A percentile compares a stretch with the other conserved stretches of the same genome.
phyloP scores from a whole-genome alignment of 1,284 basidiomycete species.

The Cryptococcus sp. region DNA sequence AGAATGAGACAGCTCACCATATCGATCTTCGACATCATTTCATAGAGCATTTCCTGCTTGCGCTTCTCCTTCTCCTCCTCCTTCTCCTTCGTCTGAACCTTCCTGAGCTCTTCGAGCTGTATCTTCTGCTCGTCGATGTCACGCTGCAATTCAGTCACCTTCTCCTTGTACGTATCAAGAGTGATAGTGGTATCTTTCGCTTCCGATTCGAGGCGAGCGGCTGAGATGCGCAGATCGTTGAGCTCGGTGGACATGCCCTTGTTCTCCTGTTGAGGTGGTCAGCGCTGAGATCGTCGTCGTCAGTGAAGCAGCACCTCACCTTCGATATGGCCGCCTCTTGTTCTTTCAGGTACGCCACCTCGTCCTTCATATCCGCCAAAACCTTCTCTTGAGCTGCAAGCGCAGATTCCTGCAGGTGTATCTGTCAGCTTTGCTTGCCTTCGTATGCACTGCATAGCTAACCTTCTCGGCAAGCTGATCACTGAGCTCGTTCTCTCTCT shows the following conservation, averaged over 20 bases:
- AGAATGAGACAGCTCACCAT: conserved; percentile 62
- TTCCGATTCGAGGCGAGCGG: conserved; percentile 91
- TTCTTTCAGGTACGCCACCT: conserved; percentile 84
- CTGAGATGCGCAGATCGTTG: conserved; percentile 87
- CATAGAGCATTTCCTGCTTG: conserved; percentile 99
- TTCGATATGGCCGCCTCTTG: conserved; percentile 76
- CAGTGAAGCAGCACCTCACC: conserved; percentile 54
- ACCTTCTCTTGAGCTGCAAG: conserved; percentile 63
- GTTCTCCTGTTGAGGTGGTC: conserved; percentile 69
- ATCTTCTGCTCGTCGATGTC: conserved; percentile 90
- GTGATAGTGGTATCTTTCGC: conserved; percentile 93
- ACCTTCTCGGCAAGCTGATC: conserved; percentile 86
- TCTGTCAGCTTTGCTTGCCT: background rate
- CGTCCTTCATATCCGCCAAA: conserved; percentile 80
- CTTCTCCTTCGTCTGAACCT: conserved; percentile 78
- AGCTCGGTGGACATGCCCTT: conserved; percentile 77
- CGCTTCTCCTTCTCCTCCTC: conserved; percentile 98
- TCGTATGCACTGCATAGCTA: conserved; percentile 13
- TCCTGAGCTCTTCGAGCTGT: conserved; percentile 76
- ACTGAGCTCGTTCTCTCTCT: conserved; percentile 93
- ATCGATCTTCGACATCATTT: conserved; percentile 99
- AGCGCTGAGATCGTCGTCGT: background rate
- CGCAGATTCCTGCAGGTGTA: conserved; percentile 64
- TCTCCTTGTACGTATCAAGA: conserved; percentile 95
- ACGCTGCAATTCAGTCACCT: conserved; percentile 80